Conservation (phyloP, 192 early-diverging fungal genomes). For the Coemansia sp. region DNA sequence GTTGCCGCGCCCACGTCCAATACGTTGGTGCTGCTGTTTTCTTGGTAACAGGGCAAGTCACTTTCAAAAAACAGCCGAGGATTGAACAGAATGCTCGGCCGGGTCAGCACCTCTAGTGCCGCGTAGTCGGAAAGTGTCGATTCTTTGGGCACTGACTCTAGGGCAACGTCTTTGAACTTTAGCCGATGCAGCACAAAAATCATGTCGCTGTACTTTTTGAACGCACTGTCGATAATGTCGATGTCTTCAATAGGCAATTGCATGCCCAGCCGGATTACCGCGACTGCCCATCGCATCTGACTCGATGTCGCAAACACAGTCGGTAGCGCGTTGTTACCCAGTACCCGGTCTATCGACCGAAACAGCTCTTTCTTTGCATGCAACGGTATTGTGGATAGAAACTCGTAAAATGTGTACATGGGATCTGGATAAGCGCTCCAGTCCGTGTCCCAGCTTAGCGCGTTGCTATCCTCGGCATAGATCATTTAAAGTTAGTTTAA, state of each 20-base stretch:
- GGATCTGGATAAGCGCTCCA: neutral
- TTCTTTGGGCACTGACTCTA: neutral
- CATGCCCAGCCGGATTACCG: conserved; percentile 41
- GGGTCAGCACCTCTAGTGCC: conserved; percentile 25
- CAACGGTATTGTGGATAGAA: conserved; percentile 33
- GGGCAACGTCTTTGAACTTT: neutral
- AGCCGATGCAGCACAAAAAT: conserved; percentile 18
- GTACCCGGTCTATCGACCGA: conserved; percentile 22
- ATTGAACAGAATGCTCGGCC: conserved; percentile 41
- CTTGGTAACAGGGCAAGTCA: conserved; percentile 27
- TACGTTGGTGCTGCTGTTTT: neutral
- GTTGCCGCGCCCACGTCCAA: neutral
- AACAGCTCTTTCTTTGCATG: conserved; percentile 36
- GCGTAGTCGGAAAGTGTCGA: neutral
- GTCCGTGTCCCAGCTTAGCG: conserved; percentile 34
- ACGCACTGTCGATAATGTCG: conserved; percentile 24
- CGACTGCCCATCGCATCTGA: conserved; percentile 44
- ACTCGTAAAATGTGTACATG: conserved; percentile 21
- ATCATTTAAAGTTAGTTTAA: conserved; percentile 20
- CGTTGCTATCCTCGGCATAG: conserved; percentile 34
- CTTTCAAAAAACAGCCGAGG: conserved; percentile 43
- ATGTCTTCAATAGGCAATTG: conserved; percentile 46
- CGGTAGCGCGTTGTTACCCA: conserved; percentile 15
- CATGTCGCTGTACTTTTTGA: conserved; percentile 40
- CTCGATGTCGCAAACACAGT: conserved; percentile 24